phyloP scores from a whole-genome alignment of 768 basidiomycete genomes.

The Phylloporus sp. region DNA sequence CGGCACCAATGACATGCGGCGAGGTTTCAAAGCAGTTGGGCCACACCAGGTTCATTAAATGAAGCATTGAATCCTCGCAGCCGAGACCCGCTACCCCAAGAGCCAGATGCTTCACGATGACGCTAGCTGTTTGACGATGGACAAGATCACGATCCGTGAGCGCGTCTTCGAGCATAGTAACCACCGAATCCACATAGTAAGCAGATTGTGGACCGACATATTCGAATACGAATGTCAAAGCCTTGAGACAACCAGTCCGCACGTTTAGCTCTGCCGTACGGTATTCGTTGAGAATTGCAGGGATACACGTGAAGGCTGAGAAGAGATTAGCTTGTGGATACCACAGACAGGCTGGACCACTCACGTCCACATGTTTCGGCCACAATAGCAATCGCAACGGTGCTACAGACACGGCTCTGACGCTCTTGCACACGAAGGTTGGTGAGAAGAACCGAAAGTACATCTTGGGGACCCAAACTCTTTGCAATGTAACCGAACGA shows the following conservation, averaged over 20 bases:
- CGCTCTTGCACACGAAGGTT: constrained; percentile 98
- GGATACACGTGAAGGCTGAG: constrained; percentile 94
- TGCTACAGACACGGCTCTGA: constrained; percentile 97
- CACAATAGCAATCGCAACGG: constrained; percentile 95
- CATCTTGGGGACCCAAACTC: constrained; percentile 98
- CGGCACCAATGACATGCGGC: constrained; percentile 96
- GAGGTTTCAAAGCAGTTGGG: constrained; percentile 99
- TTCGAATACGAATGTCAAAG: constrained; percentile 98
- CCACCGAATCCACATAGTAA: constrained; percentile 95
- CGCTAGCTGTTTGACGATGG: constrained; percentile 95
- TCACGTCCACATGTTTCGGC: constrained; percentile 85
- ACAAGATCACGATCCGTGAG: constrained; percentile 97
- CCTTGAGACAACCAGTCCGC: constrained; percentile 97
- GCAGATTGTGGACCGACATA: constrained; percentile 97
- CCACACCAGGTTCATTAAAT: constrained; percentile 98
- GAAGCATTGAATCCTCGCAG: constrained; percentile 96
- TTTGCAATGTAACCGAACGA: constrained; percentile 99
- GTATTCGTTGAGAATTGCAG: constrained; percentile 97
- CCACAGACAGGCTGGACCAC: constrained; percentile 10
- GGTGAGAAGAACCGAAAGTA: constrained; percentile 90
- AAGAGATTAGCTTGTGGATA: constrained; percentile 7
- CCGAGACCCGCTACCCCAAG: constrained; percentile 96
- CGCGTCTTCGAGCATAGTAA: constrained; percentile 97
- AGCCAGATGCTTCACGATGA: constrained; percentile 97
- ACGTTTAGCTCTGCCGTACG: constrained; percentile 98